phyloP scores from a whole-genome alignment of 306 rosid genomes.

The Quillaja saponaria region DNA sequence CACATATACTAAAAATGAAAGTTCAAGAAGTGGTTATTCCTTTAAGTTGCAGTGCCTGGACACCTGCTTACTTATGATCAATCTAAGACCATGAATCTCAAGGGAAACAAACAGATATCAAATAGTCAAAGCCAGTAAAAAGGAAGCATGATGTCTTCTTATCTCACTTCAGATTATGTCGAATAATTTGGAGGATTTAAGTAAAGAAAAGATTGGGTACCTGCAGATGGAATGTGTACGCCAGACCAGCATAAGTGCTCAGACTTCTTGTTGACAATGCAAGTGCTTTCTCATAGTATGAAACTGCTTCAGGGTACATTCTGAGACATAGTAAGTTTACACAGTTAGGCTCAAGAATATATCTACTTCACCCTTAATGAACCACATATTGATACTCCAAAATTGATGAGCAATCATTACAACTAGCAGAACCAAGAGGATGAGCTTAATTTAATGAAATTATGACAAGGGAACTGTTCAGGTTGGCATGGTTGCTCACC shows the following conservation, averaged over 20 bases:
- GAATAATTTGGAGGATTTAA: no score
- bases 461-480: conserved; percentile 5
- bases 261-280: conserved; percentile 76
- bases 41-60: no score
- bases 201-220: conserved; percentile 36
- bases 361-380: conserved; percentile 3
- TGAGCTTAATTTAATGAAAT: conserved; percentile 18
- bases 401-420: conserved; percentile 10
- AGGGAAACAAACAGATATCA: no score
- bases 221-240: conserved; percentile 92
- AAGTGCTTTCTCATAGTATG: conserved; percentile 88
- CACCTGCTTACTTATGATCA: no score
- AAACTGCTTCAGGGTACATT: conserved; percentile 75
- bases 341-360: conserved; percentile 28
- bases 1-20: no score
- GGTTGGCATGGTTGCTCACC: conserved; percentile 1
- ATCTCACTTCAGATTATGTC: no score
- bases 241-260: conserved; percentile 97
- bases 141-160: no score
- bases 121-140: no score
- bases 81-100: no score
- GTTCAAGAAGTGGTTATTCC: no score
- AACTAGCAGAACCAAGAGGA: neutral
- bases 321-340: conserved; percentile 42
- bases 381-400: conserved; percentile 15